Conservation (phyloP, 2,329 filamentous ascomycete species). For the Paecilomyces sp. region DNA sequence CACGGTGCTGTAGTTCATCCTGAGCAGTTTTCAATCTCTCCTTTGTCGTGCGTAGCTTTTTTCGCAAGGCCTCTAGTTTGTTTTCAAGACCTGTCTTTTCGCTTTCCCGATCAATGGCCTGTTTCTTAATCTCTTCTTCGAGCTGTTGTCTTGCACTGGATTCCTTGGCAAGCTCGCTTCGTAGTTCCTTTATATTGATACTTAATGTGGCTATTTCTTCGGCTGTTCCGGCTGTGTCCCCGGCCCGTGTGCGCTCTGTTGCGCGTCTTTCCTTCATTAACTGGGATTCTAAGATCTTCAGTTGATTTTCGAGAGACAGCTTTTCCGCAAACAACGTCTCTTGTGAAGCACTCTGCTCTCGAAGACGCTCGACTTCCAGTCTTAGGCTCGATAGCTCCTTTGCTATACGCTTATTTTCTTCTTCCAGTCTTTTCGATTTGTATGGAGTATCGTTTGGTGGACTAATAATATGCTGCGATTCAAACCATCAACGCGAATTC, state of each 20-base stretch:
- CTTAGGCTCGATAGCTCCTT: conserved; percentile 53
- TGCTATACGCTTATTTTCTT: conserved; percentile 56
- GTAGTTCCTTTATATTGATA: conserved; percentile 40
- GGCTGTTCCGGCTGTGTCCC: conserved; percentile 23
- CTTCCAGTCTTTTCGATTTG: conserved; percentile 63
- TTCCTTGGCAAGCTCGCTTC: conserved; percentile 44
- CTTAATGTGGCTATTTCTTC: conserved; percentile 34
- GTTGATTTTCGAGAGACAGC: conserved; percentile 67
- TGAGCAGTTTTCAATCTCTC: conserved; percentile 65
- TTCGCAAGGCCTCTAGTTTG: conserved; percentile 61
- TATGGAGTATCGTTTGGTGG: conserved; percentile 60
- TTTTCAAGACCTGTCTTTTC: conserved; percentile 61
- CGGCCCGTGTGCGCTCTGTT: conserved; percentile 48
- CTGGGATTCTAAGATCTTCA: conserved; percentile 70
- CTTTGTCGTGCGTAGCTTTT: conserved; percentile 63
- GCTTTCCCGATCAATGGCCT: conserved; percentile 53
- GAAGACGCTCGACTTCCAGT: conserved; percentile 57
- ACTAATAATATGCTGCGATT: conserved; percentile 63
- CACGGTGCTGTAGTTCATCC: conserved; percentile 38
- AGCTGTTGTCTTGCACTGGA: conserved; percentile 39
- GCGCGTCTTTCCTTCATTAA: conserved; percentile 75
- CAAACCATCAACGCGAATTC: neutral
- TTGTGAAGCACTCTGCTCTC: conserved; percentile 52
- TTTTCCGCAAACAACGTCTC: conserved; percentile 71
- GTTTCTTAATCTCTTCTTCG: conserved; percentile 49